Evolutionary conservation across 1,139 yeast genomes (phyloP), one percentile per base, ranked within the genome.

Genomic region (Debaryomyces subglobosus): DNA sequence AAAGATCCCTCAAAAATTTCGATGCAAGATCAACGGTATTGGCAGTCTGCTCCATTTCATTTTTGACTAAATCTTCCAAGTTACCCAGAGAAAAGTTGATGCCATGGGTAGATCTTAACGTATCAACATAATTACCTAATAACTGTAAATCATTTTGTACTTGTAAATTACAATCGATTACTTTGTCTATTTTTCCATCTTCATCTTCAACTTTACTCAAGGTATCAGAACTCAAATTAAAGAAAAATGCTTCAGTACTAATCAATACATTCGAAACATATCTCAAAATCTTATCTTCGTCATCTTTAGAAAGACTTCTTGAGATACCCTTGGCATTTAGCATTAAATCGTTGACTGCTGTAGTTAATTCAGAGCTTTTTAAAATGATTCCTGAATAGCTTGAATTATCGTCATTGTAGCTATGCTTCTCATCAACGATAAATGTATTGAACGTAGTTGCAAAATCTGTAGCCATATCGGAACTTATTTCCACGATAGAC

Each of bases 391-490:
- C 69, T 0, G 77, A 65, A 48, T 72, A 74, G 39, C 79, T 79
- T 4, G 85, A 69, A 53, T 86, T 89, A 52, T 86, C 89, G 49
- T 86, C 89, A 37, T 68, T 66, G 45, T 69, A 71, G 2, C 67
- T 60, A 48, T 79, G 77, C 45, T 82, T 82, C 10, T 92, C 96
- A 62, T 89, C 96, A 2, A 88, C 92, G 47, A 89, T 75, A 60
- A 81, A 86, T 44, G 84, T 81, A 62, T 88, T 89, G 70, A 90
- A 90, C 12, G 86, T 82, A 15, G 85, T 81, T 5, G 96, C 88
- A 65, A 91, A 89, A 44, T 87, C 95, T 6, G 94, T 89, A 0
- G 92, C 90, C 23, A 82, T 74, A 46, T 85, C 81, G 0, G 91
- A 81, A 23, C 88, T 79, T 56, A 84, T 80, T 62, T 91, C 97